Conservation (phyloP, 1,139 yeast genomes). For the Debaryomycetaceae sp. region DNA sequence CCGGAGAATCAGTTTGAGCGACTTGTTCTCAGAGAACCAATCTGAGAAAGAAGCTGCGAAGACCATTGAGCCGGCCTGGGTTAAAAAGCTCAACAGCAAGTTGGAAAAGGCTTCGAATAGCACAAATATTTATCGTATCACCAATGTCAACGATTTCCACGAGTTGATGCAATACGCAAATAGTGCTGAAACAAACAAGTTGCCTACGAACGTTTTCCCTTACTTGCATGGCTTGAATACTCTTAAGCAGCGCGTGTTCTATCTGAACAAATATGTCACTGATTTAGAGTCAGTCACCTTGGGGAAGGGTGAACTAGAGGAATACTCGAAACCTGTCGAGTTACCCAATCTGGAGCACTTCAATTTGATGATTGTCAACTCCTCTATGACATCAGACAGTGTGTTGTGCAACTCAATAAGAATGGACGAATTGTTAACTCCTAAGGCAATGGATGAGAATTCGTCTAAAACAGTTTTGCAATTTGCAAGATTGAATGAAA, state of each 20-base stretch:
- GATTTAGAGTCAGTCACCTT: slow-evolving; percentile 3
- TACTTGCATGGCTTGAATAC: slow-evolving; percentile 35
- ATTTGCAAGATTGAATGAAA: slow-evolving; percentile 13
- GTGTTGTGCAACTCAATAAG: slow-evolving; percentile 20
- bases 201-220: slow-evolving; percentile 29
- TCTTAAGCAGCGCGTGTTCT: slow-evolving; percentile 25
- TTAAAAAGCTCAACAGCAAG: slow-evolving; percentile 5
- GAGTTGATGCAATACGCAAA: slow-evolving; percentile 28
- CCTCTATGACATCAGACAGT: slow-evolving; percentile 8
- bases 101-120: slow-evolving; percentile 2
- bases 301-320: slow-evolving; percentile 2
- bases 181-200: slow-evolving; percentile 12
- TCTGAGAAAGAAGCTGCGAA: neutral
- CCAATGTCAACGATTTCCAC: slow-evolving; percentile 13
- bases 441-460: slow-evolving; percentile 5
- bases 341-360: slow-evolving; percentile 8
- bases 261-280: slow-evolving; percentile 3
- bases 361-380: slow-evolving; percentile 18
- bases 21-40: neutral
- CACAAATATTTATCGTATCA: slow-evolving; percentile 11
- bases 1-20: neutral
- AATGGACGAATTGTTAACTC: slow-evolving; percentile 19
- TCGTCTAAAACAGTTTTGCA: neutral
- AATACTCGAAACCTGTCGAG: slow-evolving; percentile 1
- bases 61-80: slow-evolving; percentile 3